Conservation (phyloP, 371 early-diverging fungal species). For the Quaeritorhiza haematococci region DNA sequence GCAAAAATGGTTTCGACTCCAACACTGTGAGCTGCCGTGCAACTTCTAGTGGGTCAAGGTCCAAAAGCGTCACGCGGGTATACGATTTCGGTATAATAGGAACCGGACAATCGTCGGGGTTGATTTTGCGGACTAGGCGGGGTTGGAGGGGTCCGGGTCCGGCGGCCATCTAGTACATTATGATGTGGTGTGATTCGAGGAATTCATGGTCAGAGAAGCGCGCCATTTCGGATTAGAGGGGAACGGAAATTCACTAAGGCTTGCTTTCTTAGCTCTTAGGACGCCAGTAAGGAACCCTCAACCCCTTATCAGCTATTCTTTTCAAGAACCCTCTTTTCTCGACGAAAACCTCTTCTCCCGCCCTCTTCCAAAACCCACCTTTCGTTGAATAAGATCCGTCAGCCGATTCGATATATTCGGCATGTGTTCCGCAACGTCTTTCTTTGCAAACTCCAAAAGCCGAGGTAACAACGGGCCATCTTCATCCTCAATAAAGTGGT, state of each 20-base stretch:
- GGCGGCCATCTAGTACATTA: no score
- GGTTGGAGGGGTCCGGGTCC: background rate
- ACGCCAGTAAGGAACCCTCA: no score
- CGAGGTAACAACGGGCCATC: constrained; percentile 56
- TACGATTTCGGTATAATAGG: constrained; percentile 26
- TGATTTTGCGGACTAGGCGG: constrained; percentile 11
- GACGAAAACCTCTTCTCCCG: no score
- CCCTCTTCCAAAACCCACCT: no score
- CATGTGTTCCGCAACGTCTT: constrained; percentile 66
- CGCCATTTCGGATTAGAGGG: no score
- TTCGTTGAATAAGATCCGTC: no score
- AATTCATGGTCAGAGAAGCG: no score
- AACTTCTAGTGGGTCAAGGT: constrained; percentile 68
- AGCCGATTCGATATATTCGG: constrained; percentile 48
- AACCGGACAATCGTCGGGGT: constrained; percentile 11
- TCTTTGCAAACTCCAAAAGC: constrained; percentile 73
- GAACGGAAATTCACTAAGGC: no score
- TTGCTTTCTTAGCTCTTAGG: no score
- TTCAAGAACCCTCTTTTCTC: no score
- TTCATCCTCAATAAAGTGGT: constrained; percentile 72
- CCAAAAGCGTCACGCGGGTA: constrained; percentile 35
- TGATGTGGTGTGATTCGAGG: no score
- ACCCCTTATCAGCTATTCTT: no score
- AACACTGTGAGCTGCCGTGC: constrained; percentile 76
- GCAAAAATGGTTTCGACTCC: constrained; percentile 72